Conservation (phyloP, 2,329 filamentous ascomycete genomes). For the Sporothrix variecibatus region DNA sequence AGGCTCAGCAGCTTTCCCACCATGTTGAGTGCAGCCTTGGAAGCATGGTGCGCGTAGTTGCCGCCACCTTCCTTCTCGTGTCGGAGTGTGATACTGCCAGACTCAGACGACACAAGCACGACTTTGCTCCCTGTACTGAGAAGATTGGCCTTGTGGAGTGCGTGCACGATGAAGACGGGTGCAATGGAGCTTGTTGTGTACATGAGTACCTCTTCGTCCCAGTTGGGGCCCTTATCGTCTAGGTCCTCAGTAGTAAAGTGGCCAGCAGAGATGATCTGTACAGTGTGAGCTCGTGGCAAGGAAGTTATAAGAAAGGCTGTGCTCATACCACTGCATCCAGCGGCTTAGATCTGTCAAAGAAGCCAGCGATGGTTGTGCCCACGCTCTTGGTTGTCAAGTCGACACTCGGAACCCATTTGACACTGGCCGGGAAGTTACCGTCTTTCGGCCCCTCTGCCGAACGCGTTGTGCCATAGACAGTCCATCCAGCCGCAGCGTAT, state of each 20-base stretch:
- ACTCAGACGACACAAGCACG: slow-evolving; percentile 71
- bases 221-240: slow-evolving; percentile 57
- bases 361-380: neutral
- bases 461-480: neutral
- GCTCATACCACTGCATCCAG: slow-evolving; percentile 5
- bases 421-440: neutral
- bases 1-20: slow-evolving; percentile 67
- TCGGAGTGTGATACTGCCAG: slow-evolving; percentile 67
- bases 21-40: slow-evolving; percentile 76
- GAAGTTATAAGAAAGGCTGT: too few species aligned
- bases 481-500: slow-evolving; percentile 5
- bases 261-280: slow-evolving; percentile 67
- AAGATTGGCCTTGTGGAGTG: slow-evolving; percentile 57
- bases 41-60: slow-evolving; percentile 73
- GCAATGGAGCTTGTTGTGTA: slow-evolving; percentile 68
- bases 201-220: slow-evolving; percentile 68
- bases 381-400: neutral
- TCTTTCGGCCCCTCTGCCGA: neutral
- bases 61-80: slow-evolving; percentile 72
- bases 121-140: slow-evolving; percentile 58
- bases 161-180: slow-evolving; percentile 66
- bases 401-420: slow-evolving; percentile 2
- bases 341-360: neutral
- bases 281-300: too few species aligned
- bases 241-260: slow-evolving; percentile 70